Percentiles rank a stretch among this genome's conserved stretches.
phyloP scores from a whole-genome alignment of 176 grass and related monocot genomes.

The Ampelocalamus luodianensis region DNA sequence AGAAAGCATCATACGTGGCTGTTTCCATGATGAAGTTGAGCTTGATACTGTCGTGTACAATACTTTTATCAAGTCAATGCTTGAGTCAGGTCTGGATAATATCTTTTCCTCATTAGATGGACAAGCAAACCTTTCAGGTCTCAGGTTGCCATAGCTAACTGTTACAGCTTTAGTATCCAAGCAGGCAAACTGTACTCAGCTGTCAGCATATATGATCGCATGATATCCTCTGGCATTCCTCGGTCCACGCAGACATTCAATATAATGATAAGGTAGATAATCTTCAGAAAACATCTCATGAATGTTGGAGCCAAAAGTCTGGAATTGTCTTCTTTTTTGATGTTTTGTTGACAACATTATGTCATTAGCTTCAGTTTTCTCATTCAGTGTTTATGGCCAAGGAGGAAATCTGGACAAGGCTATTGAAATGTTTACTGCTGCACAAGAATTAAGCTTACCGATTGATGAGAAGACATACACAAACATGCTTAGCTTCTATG shows the following conservation, averaged over 20 bases:
- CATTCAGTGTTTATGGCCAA: slow-evolving; percentile 86
- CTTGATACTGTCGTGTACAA: slow-evolving; percentile 89
- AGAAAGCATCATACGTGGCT: slow-evolving; percentile 67
- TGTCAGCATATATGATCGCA: slow-evolving; percentile 71
- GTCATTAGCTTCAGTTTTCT: slow-evolving; percentile 41
- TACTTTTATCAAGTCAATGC: slow-evolving; percentile 90
- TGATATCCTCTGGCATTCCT: slow-evolving; percentile 70
- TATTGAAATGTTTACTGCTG: slow-evolving; percentile 71
- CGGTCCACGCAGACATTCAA: slow-evolving; percentile 80
- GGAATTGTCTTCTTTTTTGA: slow-evolving; percentile 5
- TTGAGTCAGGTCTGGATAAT: slow-evolving; percentile 73
- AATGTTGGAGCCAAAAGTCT: neutral
- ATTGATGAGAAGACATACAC: slow-evolving; percentile 82
- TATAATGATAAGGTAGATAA: slow-evolving; percentile 89
- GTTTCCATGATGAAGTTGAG: slow-evolving; percentile 60
- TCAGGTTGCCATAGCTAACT: slow-evolving; percentile 9
- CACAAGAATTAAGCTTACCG: slow-evolving; percentile 54
- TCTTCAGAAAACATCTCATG: neutral
- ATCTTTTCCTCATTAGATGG: slow-evolving; percentile 34
- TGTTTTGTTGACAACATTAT: neutral
- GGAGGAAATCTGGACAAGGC: slow-evolving; percentile 89
- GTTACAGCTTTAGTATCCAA: slow-evolving; percentile 48
- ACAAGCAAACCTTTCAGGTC: slow-evolving; percentile 17
- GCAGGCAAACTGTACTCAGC: slow-evolving; percentile 86
- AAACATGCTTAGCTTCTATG: slow-evolving; percentile 89